Evolutionary conservation across 2,329 filamentous ascomycete genomes (phyloP), one percentile per base, ranked within the genome.

Genomic region (Hypoxylon sp.): DNA sequence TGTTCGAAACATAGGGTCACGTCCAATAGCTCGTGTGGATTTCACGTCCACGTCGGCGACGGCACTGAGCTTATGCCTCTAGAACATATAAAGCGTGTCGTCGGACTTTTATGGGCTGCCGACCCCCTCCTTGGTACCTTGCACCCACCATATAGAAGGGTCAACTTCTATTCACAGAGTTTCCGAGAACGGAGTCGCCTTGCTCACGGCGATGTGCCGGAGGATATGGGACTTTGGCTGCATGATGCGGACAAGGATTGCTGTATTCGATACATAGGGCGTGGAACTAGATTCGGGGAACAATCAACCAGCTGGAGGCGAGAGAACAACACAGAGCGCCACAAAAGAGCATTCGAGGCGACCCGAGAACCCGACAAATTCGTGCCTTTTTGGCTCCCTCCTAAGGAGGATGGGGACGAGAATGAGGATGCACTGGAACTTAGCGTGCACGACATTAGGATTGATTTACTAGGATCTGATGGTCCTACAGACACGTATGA

Each of bases 21-120:
- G 0, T 50, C 69, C 0, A 75, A 74, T 37, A 0, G 13, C 0
- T 51, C 69, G 0, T 74, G 72, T 7, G 73, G 69, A 0, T 15
- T 75, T 0, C 73, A 75, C 11, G 73, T 75, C 17, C 74, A 75
- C 13, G 70, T 74, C 2, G 73, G 72, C 5, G 56, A 68, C 39
- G 62, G 65, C 0, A 8, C 4, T 3, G 59, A 73, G 2, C 29
- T 27, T 2, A 59, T 75, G 21, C 24, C 67, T 2, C 51, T 74
- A 0, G 67, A 70, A 3, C 64, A 69, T 0, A 37, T 73, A 3
- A 68, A 62, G 5, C 67, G 73, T 1, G 54, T 72, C 2, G 58
- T 52, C 3, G 61, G 54, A 6, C 55, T 75, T 0, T 47, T 60
- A 15, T 74, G 59, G 29, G 71, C 74, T 0, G 65, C 60, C 1